Conservation (phyloP, 108 stramenopile species). For the Cyclotella choctawhatcheeana region DNA sequence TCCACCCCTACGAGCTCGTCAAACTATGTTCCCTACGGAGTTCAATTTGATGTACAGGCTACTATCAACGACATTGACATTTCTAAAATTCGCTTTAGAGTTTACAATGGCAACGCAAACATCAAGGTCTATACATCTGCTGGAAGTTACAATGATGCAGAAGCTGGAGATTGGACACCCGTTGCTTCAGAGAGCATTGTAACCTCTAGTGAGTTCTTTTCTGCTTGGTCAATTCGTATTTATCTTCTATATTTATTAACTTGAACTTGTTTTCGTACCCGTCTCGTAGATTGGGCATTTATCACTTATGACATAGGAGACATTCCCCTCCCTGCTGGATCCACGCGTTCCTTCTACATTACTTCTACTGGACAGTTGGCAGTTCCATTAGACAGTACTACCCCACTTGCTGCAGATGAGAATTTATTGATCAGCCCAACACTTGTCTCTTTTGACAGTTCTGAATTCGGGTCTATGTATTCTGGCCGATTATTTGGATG, state of each 20-base stretch:
- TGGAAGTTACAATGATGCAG: background rate
- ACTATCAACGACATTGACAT: conserved; percentile 5
- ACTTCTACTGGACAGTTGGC: background rate
- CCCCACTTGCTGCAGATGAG: no score
- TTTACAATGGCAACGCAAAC: background rate
- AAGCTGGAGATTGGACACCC: background rate
- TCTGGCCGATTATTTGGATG: no score
- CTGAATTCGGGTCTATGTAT: no score
- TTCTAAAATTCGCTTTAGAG: background rate
- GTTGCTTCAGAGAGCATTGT: background rate
- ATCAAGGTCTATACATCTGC: conserved; percentile 4
- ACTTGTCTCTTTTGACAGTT: no score
- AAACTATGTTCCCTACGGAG: background rate
- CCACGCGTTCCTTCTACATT: conserved; percentile 4
- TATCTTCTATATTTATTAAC: no score
- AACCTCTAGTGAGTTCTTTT: no score
- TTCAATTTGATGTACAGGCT: conserved; percentile 11
- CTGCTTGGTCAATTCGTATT: no score
- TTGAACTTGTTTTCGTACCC: no score
- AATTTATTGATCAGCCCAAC: no score
- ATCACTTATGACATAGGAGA: background rate
- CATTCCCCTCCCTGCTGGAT: conserved; percentile 1
- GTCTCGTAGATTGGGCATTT: conserved; percentile 3
- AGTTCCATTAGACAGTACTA: no score
- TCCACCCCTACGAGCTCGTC: background rate